phyloP scores from a whole-genome alignment of 2,329 filamentous ascomycete genomes.

The Neofusicoccum cordaticola region DNA sequence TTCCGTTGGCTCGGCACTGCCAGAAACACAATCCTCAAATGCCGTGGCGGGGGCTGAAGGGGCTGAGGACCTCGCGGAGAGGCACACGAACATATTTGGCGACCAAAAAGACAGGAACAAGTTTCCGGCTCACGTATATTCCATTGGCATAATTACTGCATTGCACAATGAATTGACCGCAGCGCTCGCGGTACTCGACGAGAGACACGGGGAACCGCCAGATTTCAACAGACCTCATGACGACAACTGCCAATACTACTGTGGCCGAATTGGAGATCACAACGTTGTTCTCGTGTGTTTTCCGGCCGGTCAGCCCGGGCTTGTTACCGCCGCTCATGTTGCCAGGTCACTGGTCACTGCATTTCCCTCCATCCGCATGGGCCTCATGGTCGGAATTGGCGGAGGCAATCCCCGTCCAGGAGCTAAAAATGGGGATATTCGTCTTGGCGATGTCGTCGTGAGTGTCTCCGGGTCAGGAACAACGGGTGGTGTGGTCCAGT shows the following conservation, averaged over 20 bases:
- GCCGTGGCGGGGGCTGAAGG: too few relatives aligned
- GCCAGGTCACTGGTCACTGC: background rate
- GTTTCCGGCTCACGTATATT: background rate
- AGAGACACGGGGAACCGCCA: background rate
- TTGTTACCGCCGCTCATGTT: background rate
- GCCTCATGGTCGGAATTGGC: slow-evolving; percentile 9
- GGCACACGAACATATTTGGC: too few relatives aligned
- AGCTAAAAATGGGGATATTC: slow-evolving; percentile 29
- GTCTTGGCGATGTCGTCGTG: slow-evolving; percentile 28
- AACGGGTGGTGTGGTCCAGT: slow-evolving; percentile 29
- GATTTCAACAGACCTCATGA: background rate
- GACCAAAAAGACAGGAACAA: too few relatives aligned
- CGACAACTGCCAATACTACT: background rate
- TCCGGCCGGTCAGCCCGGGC: rapidly evolving
- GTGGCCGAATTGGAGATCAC: background rate
- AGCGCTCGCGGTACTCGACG: background rate
- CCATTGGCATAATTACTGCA: background rate
- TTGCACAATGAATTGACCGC: background rate
- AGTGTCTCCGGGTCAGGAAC: slow-evolving; percentile 19
- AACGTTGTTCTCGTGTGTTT: slow-evolving; percentile 4
- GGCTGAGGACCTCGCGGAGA: too few relatives aligned
- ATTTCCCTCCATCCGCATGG: background rate
- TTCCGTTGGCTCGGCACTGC: too few relatives aligned
- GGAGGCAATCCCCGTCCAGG: slow-evolving; percentile 25
- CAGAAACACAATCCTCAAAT: too few relatives aligned